Percentiles rank a stretch among this genome's conserved stretches.
phyloP scores from a whole-genome alignment of 2,329 filamentous ascomycete species.

The Dendrostoma leiphaemia region DNA sequence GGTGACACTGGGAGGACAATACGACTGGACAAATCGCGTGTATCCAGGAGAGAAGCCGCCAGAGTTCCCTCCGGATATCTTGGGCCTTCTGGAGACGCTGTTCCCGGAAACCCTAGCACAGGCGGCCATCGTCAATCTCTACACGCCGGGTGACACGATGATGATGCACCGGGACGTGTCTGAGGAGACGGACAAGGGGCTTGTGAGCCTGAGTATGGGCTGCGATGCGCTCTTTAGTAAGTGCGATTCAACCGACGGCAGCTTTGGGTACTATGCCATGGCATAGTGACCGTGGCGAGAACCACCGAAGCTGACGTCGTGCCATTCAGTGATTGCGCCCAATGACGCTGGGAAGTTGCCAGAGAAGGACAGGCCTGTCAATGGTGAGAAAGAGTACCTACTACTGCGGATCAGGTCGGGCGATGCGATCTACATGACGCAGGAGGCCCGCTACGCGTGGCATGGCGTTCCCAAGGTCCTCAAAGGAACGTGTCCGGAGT shows the following conservation, averaged over 20 bases:
- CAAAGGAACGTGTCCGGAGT: constrained; percentile 72
- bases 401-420: constrained; percentile 74
- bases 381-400: constrained; percentile 46
- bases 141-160: constrained; percentile 85
- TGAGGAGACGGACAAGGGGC: constrained; percentile 73
- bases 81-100: constrained; percentile 61
- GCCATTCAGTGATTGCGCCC: constrained; percentile 52
- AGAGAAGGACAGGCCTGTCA: constrained; percentile 24
- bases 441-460: constrained; percentile 83
- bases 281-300: too few relatives aligned
- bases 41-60: constrained; percentile 72
- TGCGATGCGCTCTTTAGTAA: constrained; percentile 77
- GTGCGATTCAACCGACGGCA: neutral
- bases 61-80: constrained; percentile 72
- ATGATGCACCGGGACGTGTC: constrained; percentile 93
- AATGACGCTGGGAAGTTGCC: constrained; percentile 38
- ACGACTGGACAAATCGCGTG: constrained; percentile 87
- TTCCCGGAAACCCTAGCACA: constrained; percentile 79
- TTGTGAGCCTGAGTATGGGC: constrained; percentile 84
- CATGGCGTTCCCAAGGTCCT: constrained; percentile 91
- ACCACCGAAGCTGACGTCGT: too few relatives aligned
- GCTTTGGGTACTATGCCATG: too few relatives aligned
- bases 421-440: constrained; percentile 87
- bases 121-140: constrained; percentile 92
- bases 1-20: constrained; percentile 93